Evolutionary conservation across 208 protist genomes (phyloP), one percentile per base, ranked within the genome.

Genomic region (Crithidia brevicula): DNA sequence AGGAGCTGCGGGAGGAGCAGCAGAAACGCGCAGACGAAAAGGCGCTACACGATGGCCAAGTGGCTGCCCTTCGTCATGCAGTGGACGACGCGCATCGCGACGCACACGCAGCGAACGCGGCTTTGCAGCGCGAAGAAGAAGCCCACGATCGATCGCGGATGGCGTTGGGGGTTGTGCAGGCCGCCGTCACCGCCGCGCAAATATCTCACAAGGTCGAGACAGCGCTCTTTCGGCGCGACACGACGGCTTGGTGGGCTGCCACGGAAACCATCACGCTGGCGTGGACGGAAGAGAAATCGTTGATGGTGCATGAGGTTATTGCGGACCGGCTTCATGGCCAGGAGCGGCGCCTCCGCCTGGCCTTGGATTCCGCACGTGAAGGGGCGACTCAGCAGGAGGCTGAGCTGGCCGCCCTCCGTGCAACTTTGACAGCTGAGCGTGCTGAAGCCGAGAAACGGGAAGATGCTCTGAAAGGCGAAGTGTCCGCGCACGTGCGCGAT

Each of bases 141-240:
- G 58, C 58, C n/a, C 58, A 63, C 30, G 43, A 9, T 25, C 58
- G 58, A 13, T 20, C 58, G 0, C 46, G 20, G 9, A 40, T 63
- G 43, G 43, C 25, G 2, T n/a, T 40, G 3, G 16, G 18, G 2
- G 27, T 27, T 9, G 23, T 43, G n/a, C 43, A 42, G 8, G 22
- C 58, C 7, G 43, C 58, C 7, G 30, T 46, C 8, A 18, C 28
- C 43, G 43, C 43, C 2, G 40, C 27, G 25, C 58, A 52, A 4
- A 30, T 52, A 15, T 40, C 43, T 0, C 58, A 52, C 43, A 38
- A 36, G 30, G 30, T 28, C 3, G 42, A 63, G 1, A 10, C 9
- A 5, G 16, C 43, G 30, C 13, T 13, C 1, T 11, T 63, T 10
- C 58, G 52, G 43, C 58, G 30, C 25, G 30, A 6, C n/a, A 40